Base-by-base conservation (phyloP, 306 rosid species). In the Lithocarpus polystachyus region DNA sequence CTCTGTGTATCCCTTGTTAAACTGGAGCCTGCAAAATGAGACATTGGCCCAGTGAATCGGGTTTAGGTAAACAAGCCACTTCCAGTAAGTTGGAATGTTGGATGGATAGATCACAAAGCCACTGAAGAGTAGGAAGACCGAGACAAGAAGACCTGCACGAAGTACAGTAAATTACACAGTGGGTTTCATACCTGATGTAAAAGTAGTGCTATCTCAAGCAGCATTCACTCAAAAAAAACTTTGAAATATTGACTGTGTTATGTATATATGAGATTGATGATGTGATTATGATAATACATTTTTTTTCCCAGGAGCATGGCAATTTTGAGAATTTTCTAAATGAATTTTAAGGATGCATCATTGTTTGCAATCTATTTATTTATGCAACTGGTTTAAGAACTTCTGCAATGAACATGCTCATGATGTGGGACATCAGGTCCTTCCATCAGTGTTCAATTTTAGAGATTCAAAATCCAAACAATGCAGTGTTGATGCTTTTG, bases 71-170 rank as follows among this genome's bases (percentile, higher is more conserved):
- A 28, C 19, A 22, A 72, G 65, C 65, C 65, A 72, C 40, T 72
- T 72, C 76, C 65, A 72, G 17, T 54, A 72, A 52, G 76, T 28
- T 72, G 64, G 76, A 11, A 72, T 72, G 13, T 72, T 72, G 62
- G 64, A 28, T 72, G 76, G 76, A 53, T 29, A 54, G 64, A 72
- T 72, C 23, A 29, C 76, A 72, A 72, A 72, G 60, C 76, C 76
- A 72, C 64, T 72, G 52, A 72, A 54, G 76, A 72, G 52, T 28
- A 29, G 76, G 76, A 72, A 54, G 48, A 72, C 57, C 31, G 52
- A 73, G 24, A 29, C 64, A 54, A 53, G 64, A 18, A 73, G 76
- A 54, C 76, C 76, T 73, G 65, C 76, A 29, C 19, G 12, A 45
- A 54, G 61, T 54, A 57, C 24, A 8, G 3, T 11, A 24, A 12